These are phyloP conservation scores for Lipomyces chichibuensis DNA, from an alignment of 805 yeast species.

Conservation along the genomic window DNA sequence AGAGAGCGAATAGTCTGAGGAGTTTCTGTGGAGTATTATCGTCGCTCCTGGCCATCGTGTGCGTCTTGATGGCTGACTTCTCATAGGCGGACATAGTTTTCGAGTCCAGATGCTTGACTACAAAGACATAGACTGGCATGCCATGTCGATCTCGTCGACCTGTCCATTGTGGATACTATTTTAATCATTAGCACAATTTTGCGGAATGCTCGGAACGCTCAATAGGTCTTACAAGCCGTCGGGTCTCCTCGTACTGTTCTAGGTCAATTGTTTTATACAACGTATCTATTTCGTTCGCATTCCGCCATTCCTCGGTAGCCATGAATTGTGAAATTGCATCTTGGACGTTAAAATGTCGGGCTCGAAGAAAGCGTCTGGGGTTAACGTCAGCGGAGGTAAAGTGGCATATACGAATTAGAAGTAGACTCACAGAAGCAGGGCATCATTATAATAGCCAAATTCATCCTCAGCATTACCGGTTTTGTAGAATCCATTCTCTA, in stretches of 20 bases:
- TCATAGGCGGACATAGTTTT: slow-evolving; percentile 1
- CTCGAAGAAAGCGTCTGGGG: slow-evolving; percentile 2
- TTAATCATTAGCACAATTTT: background rate
- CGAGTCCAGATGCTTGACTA: slow-evolving; percentile 6
- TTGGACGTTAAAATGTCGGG: slow-evolving; percentile 1
- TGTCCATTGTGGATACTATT: slow-evolving; percentile 6
- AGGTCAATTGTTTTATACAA: background rate
- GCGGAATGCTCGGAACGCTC: background rate
- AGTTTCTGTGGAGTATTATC: slow-evolving; percentile 1
- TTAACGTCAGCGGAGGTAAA: background rate
- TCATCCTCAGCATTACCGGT: background rate
- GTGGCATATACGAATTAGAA: background rate
- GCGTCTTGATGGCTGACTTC: background rate
- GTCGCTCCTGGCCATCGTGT: background rate
- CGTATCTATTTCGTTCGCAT: background rate
- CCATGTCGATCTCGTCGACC: slow-evolving; percentile 7
- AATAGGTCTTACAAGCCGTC: background rate
- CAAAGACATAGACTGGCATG: background rate
- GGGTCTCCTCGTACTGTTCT: slow-evolving; percentile 4
- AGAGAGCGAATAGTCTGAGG: background rate
- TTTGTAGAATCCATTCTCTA: slow-evolving; percentile 1
- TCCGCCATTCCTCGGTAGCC: background rate
- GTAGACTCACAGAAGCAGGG: slow-evolving; percentile 3
- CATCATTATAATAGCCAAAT: background rate
- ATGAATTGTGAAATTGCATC: background rate